Base-by-base conservation (phyloP, 2,329 filamentous ascomycete genomes). In the Rhynchosporium agropyri region DNA sequence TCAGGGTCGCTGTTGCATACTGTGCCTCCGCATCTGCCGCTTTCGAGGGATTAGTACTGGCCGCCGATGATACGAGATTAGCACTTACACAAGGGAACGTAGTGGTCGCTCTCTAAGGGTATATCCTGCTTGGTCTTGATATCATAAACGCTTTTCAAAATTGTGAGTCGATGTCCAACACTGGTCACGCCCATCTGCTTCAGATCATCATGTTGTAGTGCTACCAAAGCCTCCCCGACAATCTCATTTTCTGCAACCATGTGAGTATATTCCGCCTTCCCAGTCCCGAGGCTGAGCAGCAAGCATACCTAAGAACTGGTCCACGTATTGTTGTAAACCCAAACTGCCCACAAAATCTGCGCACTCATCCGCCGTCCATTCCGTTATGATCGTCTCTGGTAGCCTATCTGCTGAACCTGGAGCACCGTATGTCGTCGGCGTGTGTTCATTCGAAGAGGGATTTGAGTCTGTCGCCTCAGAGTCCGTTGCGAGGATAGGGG, bases 141-240 rank as follows among this genome's bases (percentile, higher is more conserved):
- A 74, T 98, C 93, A 78, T 97, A 98, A 60, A 98, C 92, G 72
- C 88, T 93, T 79, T 97, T 98, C 63, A 99, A 83, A 63, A 99
- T 96, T 28, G 92, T 96, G 71, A 99, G 82, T 64, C 95, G 89
- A 79, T 99, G 95, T 46, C 95, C 95, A 54, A 97, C 92, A 78
- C 94, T 98, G 67, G 83, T 81, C 68, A 99, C 90, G 54, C 93
- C 93, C 88, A 98, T 94, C 74, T 96, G 92, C 77, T 96, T 97
- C 71, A 99, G 81, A 75, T 98, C 94, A 62, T 96, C 91, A 75
- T 98, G 95, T 67, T 90, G 89, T 67, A 99, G 80, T 46, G 91
- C 91, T 62, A 97, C 86, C 66, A 99, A 81, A 58, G 91, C 94
- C 75, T 98, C 92, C 68, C 95, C 95, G 43, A 93, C 89, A 70